Evolutionary conservation across 176 grass and related monocot genomes (phyloP).

Genomic region (Oryza coarctata): DNA sequence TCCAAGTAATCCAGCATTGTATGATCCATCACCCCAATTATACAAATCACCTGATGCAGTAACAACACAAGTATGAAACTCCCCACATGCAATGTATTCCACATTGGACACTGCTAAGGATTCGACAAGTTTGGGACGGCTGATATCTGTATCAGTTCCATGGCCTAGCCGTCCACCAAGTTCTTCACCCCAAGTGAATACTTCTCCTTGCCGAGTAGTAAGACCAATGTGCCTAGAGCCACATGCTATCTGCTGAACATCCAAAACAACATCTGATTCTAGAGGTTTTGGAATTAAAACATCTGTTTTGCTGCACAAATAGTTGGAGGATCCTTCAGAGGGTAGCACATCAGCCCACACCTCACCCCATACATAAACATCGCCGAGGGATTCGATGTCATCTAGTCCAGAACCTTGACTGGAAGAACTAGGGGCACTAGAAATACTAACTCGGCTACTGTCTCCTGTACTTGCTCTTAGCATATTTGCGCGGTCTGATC

Average conservation of each 20-base stretch:
- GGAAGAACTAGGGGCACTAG: slow-evolving; percentile 75
- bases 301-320: slow-evolving; percentile 57
- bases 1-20: slow-evolving; percentile 75
- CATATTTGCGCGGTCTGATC: slow-evolving; percentile 75
- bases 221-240: slow-evolving; percentile 81
- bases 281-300: slow-evolving; percentile 76
- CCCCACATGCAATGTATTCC: slow-evolving; percentile 80
- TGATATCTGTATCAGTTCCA: slow-evolving; percentile 65
- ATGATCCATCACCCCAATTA: slow-evolving; percentile 82
- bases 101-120: slow-evolving; percentile 68
- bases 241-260: slow-evolving; percentile 80
- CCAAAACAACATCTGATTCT: slow-evolving; percentile 93
- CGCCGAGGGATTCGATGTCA: slow-evolving; percentile 93
- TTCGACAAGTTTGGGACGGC: slow-evolving; percentile 81
- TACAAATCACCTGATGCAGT: slow-evolving; percentile 76
- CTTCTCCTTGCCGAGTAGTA: slow-evolving; percentile 84
- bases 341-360: slow-evolving; percentile 68
- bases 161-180: slow-evolving; percentile 66
- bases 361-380: slow-evolving; percentile 97
- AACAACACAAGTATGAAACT: slow-evolving; percentile 86
- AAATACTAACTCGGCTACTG: slow-evolving; percentile 79
- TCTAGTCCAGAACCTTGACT: slow-evolving; percentile 77
- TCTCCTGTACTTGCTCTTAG: slow-evolving; percentile 76
- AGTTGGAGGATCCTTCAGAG: slow-evolving; percentile 48
- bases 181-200: slow-evolving; percentile 97